Evolutionary conservation across 805 yeast species (phyloP), one percentile per base, ranked within the genome.

Genomic region (Metschnikowia colocasiae): DNA sequence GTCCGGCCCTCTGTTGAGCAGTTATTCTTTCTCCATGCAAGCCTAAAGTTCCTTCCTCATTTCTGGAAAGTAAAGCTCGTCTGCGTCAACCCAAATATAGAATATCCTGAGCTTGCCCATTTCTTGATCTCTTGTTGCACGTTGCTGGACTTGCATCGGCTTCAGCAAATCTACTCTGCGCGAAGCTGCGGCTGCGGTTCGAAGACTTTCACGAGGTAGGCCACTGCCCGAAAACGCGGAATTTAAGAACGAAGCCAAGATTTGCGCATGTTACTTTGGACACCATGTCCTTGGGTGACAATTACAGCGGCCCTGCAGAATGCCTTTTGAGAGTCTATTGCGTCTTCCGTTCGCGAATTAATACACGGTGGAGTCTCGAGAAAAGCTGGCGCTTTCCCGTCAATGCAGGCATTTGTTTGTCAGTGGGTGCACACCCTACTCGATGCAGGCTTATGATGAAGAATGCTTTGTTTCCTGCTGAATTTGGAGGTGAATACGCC

Each of bases 401-500:
- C 26, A 35, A 35, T 35, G 38, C 38, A 35, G 26, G 38, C 38
- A 16, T 35, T n/a, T 35, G 38, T 33, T 18, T 33, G 9, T 20
- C 16, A n/a, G 38, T 20, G n/a, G 38, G 27, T 20, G 26, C 38
- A 35, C 36, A 13, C 32, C 32, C 15, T 22, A 6, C 36, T 33
- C 12, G 23, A 6, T 33, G 36, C 35, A 32, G 35, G 35, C 19
- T 20, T 19, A 12, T 33, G 23, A 33, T 12, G 20, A 33, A 12
- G 36, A 33, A 19, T 20, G 25, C 25, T 20, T 18, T 19, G 16
- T 32, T 16, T 16, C 35, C 20, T 32, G 35, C 35, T 32, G n/a
- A 32, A n/a, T 30, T 15, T 15, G 15, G 19, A 33, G n/a, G 16
- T 32, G 36, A 20, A 19, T 19, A 33, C 22, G 23, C 25, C n/a